phyloP scores from a whole-genome alignment of 371 early-diverging fungal genomes.

The Umbelopsis sp. region DNA sequence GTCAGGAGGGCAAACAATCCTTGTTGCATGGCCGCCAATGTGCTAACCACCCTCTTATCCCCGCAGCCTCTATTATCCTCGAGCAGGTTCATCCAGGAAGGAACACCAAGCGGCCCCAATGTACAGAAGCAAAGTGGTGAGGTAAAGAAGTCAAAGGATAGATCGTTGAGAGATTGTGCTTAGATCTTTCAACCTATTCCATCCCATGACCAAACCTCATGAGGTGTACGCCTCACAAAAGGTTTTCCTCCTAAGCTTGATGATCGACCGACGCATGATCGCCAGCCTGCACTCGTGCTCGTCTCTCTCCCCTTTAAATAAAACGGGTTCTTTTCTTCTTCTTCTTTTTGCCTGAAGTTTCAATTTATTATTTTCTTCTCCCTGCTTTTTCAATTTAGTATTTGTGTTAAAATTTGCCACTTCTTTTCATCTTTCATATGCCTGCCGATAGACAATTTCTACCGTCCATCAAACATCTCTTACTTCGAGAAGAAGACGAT shows the following conservation, averaged over 20 bases:
- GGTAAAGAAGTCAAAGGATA: too few species aligned
- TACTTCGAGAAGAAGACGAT: constrained; percentile 15
- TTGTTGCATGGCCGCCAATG: constrained; percentile 13
- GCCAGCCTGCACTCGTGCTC: constrained; percentile 15
- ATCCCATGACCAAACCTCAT: constrained; percentile 17
- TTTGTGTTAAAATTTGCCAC: too few species aligned
- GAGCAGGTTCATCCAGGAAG: background rate
- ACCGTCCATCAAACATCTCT: constrained; percentile 11
- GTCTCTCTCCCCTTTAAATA: background rate
- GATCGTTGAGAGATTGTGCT: background rate
- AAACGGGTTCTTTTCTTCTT: constrained; percentile 6
- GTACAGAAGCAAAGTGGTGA: background rate
- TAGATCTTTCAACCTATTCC: background rate
- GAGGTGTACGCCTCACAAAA: constrained; percentile 15
- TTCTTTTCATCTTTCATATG: background rate
- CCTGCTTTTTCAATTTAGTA: too few species aligned
- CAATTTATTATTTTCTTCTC: background rate
- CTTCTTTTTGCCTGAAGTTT: background rate
- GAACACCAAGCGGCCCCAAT: background rate
- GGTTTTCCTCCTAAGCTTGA: constrained; percentile 10
- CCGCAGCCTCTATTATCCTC: background rate
- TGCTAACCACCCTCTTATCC: background rate
- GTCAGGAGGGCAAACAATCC: constrained; percentile 18
- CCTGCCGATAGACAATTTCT: constrained; percentile 18
- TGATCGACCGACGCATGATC: constrained; percentile 19